phyloP scores from a whole-genome alignment of 2,329 filamentous ascomycete species.

The Fusarium albosuccineum region DNA sequence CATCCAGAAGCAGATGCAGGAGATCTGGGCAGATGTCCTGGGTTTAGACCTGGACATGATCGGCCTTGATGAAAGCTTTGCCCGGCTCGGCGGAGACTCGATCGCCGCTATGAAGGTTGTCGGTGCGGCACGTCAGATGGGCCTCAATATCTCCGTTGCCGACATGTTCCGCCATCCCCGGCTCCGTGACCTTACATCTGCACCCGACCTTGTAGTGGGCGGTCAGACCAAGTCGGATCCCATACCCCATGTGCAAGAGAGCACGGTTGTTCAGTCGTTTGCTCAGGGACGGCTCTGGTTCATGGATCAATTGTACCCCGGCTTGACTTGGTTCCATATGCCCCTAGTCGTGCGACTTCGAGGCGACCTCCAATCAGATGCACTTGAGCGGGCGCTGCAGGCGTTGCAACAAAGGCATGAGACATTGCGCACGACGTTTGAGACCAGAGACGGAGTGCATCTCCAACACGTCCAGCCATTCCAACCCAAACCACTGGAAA shows the following conservation, averaged over 20 bases:
- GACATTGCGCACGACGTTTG: slow-evolving; percentile 25
- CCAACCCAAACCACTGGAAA: background rate
- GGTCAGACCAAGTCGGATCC: background rate
- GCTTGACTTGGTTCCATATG: slow-evolving; percentile 18
- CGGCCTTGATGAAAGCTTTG: background rate
- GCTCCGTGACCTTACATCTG: background rate
- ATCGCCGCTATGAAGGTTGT: background rate
- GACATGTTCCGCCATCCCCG: background rate
- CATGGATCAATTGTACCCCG: slow-evolving; percentile 26
- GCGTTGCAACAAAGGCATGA: slow-evolving; percentile 27
- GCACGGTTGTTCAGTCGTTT: slow-evolving; percentile 20
- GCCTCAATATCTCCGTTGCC: background rate
- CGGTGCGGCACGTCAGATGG: background rate
- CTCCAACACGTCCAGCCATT: slow-evolving; percentile 18
- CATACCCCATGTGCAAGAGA: too few relatives aligned
- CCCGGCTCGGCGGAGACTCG: background rate
- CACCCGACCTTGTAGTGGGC: background rate
- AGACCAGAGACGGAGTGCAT: background rate
- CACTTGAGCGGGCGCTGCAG: slow-evolving; percentile 6
- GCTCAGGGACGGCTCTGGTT: slow-evolving; percentile 35
- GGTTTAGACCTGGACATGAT: too few relatives aligned
- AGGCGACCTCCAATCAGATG: slow-evolving; percentile 11
- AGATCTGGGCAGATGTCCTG: too few relatives aligned
- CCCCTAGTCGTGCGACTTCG: slow-evolving; percentile 17
- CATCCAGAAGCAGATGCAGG: too few relatives aligned